phyloP scores from a whole-genome alignment of 2,329 filamentous ascomycete genomes.

The Fusarium sacchari region DNA sequence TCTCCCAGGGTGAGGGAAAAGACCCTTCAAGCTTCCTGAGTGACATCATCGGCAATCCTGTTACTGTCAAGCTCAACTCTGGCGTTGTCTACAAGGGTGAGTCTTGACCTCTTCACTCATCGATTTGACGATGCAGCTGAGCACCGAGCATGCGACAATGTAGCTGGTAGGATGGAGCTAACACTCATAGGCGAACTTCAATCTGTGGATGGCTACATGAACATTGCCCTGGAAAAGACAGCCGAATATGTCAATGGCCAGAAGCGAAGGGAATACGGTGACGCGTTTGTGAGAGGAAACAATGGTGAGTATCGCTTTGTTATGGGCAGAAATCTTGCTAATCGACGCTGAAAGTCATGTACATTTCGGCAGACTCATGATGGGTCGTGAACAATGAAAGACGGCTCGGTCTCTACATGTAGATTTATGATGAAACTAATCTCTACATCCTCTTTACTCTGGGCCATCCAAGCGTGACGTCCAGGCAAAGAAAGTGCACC shows the following conservation, averaged over 20 bases:
- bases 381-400: slow-evolving; percentile 31
- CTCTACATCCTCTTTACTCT: neutral
- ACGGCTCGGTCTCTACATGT: slow-evolving; percentile 17
- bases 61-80: slow-evolving; percentile 98
- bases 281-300: slow-evolving; percentile 95
- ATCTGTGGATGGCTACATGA: slow-evolving; percentile 99
- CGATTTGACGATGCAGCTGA: neutral
- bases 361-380: slow-evolving; percentile 72
- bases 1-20: slow-evolving; percentile 75
- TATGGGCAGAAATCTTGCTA: neutral
- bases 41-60: slow-evolving; percentile 92
- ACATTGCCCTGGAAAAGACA: slow-evolving; percentile 96
- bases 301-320: slow-evolving; percentile 72
- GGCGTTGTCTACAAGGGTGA: slow-evolving; percentile 96
- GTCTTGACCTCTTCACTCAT: slow-evolving; percentile 28
- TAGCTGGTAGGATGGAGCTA: neutral
- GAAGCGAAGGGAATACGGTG: slow-evolving; percentile 85
- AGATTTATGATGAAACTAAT: neutral
- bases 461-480: slow-evolving; percentile 54
- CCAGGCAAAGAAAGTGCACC: slow-evolving; percentile 72
- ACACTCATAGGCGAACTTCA: slow-evolving; percentile 81
- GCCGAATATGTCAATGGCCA: slow-evolving; percentile 89
- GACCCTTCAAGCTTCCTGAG: slow-evolving; percentile 93
- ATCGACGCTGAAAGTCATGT: slow-evolving; percentile 66
- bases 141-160: neutral